Evolutionary conservation across 2,329 filamentous ascomycete species (phyloP).

Genomic region (Alternaria consortialis): DNA sequence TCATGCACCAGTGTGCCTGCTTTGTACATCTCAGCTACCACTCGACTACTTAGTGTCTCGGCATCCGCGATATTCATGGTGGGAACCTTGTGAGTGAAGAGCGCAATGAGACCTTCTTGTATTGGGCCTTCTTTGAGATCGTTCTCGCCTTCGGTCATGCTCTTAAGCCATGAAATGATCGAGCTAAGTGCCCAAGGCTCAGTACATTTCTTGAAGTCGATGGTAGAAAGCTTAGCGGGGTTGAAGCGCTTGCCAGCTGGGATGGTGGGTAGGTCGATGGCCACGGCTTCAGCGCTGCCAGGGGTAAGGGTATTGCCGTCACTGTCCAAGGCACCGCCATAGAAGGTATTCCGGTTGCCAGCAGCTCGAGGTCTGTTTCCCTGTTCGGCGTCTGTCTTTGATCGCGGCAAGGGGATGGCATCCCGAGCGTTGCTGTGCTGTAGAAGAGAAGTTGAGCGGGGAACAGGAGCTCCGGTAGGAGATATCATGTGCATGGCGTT

Average conservation of each 20-base stretch:
- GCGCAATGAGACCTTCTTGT: conserved; percentile 83
- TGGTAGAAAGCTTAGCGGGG: conserved; percentile 79
- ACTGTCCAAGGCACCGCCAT: conserved; percentile 45
- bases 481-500: conserved; percentile 44
- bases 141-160: conserved; percentile 88
- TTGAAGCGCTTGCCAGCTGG: conserved; percentile 84
- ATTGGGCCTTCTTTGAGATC: conserved; percentile 87
- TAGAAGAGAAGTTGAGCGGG: conserved; percentile 69
- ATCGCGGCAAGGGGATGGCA: conserved; percentile 83
- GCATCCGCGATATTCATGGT: conserved; percentile 99
- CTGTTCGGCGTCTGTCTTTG: conserved; percentile 90
- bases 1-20: conserved; percentile 82
- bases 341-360: conserved; percentile 47
- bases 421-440: conserved; percentile 83
- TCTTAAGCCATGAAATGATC: conserved; percentile 86
- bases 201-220: conserved; percentile 82
- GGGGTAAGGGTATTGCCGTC: conserved; percentile 67
- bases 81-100: conserved; percentile 94
- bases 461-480: conserved; percentile 44
- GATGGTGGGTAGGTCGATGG: conserved; percentile 84
- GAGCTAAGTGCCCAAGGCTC: conserved; percentile 94
- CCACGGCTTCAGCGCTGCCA: conserved; percentile 59
- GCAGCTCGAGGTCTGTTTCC: conserved; percentile 53
- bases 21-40: conserved; percentile 81
- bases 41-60: conserved; percentile 80